phyloP scores from a whole-genome alignment of 345 rosid species.

The Salix dunnii region DNA sequence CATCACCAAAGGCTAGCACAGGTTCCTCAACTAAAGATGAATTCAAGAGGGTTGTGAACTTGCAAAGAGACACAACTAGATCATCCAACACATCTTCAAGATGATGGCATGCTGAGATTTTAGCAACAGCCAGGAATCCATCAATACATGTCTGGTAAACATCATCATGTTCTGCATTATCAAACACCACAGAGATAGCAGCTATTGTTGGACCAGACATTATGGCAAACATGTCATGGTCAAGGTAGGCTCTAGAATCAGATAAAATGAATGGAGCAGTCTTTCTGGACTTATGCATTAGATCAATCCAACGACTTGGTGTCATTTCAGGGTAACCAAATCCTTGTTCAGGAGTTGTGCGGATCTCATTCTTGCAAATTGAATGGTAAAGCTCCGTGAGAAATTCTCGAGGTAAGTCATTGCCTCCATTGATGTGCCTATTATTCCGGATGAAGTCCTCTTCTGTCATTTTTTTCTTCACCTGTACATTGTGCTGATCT shows the following conservation, averaged over 20 bases:
- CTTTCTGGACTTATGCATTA: slow-evolving; percentile 93
- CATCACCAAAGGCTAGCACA: slow-evolving; percentile 93
- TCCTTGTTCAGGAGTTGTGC: slow-evolving; percentile 95
- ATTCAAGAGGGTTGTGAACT: slow-evolving; percentile 90
- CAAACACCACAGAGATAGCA: slow-evolving; percentile 96
- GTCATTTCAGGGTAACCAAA: slow-evolving; percentile 91
- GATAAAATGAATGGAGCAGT: slow-evolving; percentile 77
- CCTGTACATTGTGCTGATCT: slow-evolving; percentile 95
- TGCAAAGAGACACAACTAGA: slow-evolving; percentile 89
- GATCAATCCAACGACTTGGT: slow-evolving; percentile 99
- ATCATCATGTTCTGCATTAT: slow-evolving; percentile 95
- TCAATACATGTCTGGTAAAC: slow-evolving; percentile 94
- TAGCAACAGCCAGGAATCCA: slow-evolving; percentile 95
- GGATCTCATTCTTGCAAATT: slow-evolving; percentile 95
- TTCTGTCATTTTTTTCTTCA: slow-evolving; percentile 97
- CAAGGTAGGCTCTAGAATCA: slow-evolving; percentile 82
- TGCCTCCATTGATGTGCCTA: slow-evolving; percentile 90
- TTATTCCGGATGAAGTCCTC: slow-evolving; percentile 96
- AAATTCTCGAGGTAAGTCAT: slow-evolving; percentile 82
- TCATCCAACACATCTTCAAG: slow-evolving; percentile 98
- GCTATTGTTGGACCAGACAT: slow-evolving; percentile 99
- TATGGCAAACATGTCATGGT: slow-evolving; percentile 96
- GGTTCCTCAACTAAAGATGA: slow-evolving; percentile 87
- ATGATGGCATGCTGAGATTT: slow-evolving; percentile 96
- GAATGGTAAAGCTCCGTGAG: slow-evolving; percentile 80